These are phyloP conservation scores for Suillus americanus DNA, from an alignment of 768 basidiomycete genomes.

Conservation along the genomic window DNA sequence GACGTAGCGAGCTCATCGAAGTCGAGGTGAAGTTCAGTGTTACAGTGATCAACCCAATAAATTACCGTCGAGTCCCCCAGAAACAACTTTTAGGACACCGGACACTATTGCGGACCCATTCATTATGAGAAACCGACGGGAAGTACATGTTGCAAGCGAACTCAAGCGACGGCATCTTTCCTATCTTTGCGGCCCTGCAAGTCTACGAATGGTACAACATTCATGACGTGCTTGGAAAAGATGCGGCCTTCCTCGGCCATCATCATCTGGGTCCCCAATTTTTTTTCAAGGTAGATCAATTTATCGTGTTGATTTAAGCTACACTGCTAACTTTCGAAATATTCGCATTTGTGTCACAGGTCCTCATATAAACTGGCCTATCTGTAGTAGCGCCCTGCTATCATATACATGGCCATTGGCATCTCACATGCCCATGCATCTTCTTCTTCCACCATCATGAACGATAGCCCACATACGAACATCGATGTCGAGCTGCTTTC, in stretches of 20 bases:
- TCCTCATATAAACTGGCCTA: neutral
- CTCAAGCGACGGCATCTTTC: slow-evolving; percentile 18
- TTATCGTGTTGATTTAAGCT: slow-evolving; percentile 9
- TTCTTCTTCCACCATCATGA: slow-evolving; percentile 24
- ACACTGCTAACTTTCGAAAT: slow-evolving; percentile 7
- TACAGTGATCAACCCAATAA: slow-evolving; percentile 1
- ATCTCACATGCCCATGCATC: slow-evolving; percentile 18
- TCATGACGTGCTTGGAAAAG: slow-evolving; percentile 8
- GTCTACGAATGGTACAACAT: neutral
- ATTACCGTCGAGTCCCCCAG: slow-evolving; percentile 21
- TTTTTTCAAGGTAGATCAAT: slow-evolving; percentile 20
- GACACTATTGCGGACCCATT: slow-evolving; percentile 13
- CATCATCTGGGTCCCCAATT: slow-evolving; percentile 10
- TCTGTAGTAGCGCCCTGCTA: neutral
- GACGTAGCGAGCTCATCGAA: slow-evolving; percentile 20
- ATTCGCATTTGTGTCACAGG: slow-evolving; percentile 14
- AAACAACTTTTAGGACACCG: slow-evolving; percentile 19
- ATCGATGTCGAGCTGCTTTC: slow-evolving; percentile 46
- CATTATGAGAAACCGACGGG: slow-evolving; percentile 13
- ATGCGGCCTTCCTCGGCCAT: slow-evolving; percentile 23
- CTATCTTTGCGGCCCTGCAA: slow-evolving; percentile 21
- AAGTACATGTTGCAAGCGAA: neutral
- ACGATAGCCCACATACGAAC: slow-evolving; percentile 35
- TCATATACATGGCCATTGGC: neutral
- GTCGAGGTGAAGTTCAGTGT: slow-evolving; percentile 13